Base-by-base conservation (phyloP, 1,284 basidiomycete genomes). In the Thelephora terrestris region DNA sequence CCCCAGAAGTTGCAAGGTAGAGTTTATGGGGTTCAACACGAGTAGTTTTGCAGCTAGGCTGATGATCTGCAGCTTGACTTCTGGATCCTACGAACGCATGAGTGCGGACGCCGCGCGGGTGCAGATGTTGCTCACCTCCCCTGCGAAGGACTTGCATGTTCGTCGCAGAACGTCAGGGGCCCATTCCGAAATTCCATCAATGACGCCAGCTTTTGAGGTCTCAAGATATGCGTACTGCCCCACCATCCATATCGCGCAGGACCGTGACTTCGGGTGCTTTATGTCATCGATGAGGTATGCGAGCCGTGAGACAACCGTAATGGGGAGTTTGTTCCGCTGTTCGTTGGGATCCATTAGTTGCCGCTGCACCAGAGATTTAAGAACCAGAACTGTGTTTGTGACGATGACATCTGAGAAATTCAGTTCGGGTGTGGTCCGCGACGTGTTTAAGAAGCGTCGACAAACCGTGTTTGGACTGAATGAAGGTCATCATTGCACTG, bases 201-300 rank as follows among this genome's bases (percentile, higher is more conserved):
- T 55, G 1, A 37, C 43, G 2, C 56, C 59, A 50, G 52, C 58
- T 16, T 34, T 43, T 29, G 34, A 38, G 14, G 47, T 50, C 7
- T 52, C 48, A 17, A 63, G 56, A 7, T 69, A 70, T 3, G 85
- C 75, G 61, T 89, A 91, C 62, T 94, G 90, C 0, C 93, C 93
- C 0, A 91, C 90, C 0, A 96, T 75, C 91, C 91, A 94, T 36
- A 91, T 68, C 0, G 95, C 80, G 55, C 86, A 92, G 0, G 91
- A 89, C 21, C 88, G 71, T 0, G 93, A 91, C 53, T 79, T 74
- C 1, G 85, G 71, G 57, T 91, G 85, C 14, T 69, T 74, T 45
- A 97, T 88, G 46, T 81, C 81, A 48, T 90, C 86, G 35, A 94
- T 75, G 27, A 78, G 71, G 46, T 76, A 71, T 0, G 87, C 85